Conservation (phyloP, 345 rosid species). For the Linum trigynum region DNA sequence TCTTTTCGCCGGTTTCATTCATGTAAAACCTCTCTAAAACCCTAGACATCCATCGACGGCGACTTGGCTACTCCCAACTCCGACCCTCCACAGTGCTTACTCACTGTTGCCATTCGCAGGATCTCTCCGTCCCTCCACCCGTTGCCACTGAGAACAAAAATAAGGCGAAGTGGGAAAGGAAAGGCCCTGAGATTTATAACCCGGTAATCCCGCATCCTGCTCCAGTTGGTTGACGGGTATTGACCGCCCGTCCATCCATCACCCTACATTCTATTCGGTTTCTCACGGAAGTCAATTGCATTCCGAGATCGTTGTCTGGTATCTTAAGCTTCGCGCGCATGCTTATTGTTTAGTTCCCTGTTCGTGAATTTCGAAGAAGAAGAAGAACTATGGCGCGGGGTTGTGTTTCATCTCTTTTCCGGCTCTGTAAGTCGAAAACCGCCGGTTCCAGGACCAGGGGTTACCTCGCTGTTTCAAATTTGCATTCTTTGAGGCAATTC, state of each 20-base stretch:
- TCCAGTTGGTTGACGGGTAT: background rate
- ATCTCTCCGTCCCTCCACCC: too few species aligned
- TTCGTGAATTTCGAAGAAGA: background rate
- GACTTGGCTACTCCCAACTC: too few species aligned
- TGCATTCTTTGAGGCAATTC: constrained; percentile 30
- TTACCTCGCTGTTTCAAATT: constrained; percentile 20
- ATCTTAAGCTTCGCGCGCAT: background rate
- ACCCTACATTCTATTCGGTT: background rate
- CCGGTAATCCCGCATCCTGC: too few species aligned
- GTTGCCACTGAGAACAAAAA: too few species aligned
- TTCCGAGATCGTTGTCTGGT: background rate
- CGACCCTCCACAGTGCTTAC: too few species aligned
- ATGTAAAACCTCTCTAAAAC: too few species aligned
- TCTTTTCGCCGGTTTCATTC: too few species aligned
- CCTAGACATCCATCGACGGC: too few species aligned
- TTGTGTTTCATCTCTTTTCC: constrained; percentile 33
- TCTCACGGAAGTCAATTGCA: background rate
- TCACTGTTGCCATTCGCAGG: too few species aligned
- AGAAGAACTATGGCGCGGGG: constrained; percentile 42
- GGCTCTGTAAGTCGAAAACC: constrained; percentile 30
- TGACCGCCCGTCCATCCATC: background rate
- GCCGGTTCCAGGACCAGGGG: constrained; percentile 25
- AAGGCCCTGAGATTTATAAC: too few species aligned
- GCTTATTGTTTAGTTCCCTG: background rate
- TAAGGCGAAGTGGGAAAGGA: too few species aligned